phyloP scores from a whole-genome alignment of 2,329 filamentous ascomycete species.

The Hypoxylon sp. region DNA sequence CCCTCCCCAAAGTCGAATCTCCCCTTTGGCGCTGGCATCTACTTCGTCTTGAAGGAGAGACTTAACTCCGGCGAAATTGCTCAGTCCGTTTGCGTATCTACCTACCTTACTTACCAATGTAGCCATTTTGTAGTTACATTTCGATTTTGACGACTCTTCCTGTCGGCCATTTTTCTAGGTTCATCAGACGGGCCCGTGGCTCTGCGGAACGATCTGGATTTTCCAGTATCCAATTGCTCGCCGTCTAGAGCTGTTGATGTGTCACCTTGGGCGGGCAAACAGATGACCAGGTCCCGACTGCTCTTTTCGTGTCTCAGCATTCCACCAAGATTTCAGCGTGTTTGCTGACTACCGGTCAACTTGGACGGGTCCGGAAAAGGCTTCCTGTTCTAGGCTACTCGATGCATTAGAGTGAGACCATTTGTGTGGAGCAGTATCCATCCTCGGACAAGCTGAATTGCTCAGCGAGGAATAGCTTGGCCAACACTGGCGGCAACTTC shows the following conservation, averaged over 20 bases:
- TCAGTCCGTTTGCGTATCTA: constrained; percentile 33
- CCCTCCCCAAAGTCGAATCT: constrained; percentile 21
- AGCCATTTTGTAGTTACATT: constrained; percentile 23
- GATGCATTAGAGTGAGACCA: constrained; percentile 46
- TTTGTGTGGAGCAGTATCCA: constrained; percentile 43
- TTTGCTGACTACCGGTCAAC: constrained; percentile 43
- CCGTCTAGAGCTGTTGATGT: constrained; percentile 41
- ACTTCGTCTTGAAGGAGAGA: constrained; percentile 22
- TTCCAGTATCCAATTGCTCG: constrained; percentile 38
- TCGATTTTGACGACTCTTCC: constrained; percentile 19
- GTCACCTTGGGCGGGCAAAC: constrained; percentile 45
- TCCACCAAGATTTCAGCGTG: constrained; percentile 34
- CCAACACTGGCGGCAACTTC: constrained; percentile 40
- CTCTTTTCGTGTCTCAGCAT: constrained; percentile 42
- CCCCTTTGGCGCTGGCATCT: constrained; percentile 25
- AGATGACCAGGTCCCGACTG: constrained; percentile 41
- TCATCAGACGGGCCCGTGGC: constrained; percentile 20
- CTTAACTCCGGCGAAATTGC: constrained; percentile 26
- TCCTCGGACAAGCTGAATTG: constrained; percentile 42
- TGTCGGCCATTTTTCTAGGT: constrained; percentile 11
- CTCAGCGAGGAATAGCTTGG: constrained; percentile 43
- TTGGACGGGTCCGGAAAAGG: constrained; percentile 39
- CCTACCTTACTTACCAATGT: constrained; percentile 22
- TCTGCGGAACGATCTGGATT: constrained; percentile 36
- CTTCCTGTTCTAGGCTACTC: constrained; percentile 44